These are phyloP conservation scores for Aspergillus viridinutans DNA, from an alignment of 2,329 filamentous ascomycete genomes.

Conservation along the genomic window DNA sequence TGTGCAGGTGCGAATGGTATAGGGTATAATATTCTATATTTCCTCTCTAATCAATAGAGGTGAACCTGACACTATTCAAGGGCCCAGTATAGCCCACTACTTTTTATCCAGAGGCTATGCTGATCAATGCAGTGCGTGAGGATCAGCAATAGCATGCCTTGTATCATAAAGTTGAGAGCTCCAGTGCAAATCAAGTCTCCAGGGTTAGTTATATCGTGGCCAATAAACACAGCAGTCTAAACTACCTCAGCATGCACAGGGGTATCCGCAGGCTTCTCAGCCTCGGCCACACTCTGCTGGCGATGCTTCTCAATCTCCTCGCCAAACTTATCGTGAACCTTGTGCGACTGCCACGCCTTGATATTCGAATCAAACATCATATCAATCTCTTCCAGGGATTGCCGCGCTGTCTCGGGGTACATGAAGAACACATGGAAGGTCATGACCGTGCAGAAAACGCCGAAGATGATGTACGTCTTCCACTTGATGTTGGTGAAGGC, in stretches of 20 bases:
- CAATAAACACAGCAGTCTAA: neutral
- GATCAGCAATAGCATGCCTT: no score
- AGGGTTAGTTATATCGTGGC: no score
- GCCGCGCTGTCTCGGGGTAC: conserved; percentile 66
- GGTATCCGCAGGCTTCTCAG: conserved; percentile 7
- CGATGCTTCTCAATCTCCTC: conserved; percentile 23
- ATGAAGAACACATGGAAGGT: conserved; percentile 65
- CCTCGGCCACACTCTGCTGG: conserved; percentile 10
- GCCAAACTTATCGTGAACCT: conserved; percentile 21
- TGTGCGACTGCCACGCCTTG: conserved; percentile 27
- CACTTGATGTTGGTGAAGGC: conserved; percentile 57
- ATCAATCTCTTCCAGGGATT: conserved; percentile 72
- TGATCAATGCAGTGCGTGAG: no score
- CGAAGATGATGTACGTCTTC: conserved; percentile 72
- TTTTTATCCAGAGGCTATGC: no score
- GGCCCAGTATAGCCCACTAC: no score
- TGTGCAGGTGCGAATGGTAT: neutral
- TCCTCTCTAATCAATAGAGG: neutral
- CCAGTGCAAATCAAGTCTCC: no score
- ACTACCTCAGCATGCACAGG: conserved; percentile 13
- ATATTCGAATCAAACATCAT: conserved; percentile 55
- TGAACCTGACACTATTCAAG: neutral
- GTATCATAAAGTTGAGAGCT: no score
- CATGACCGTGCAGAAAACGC: conserved; percentile 64
- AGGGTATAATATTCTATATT: neutral